Percentiles rank a stretch among this genome's conserved stretches.
These are phyloP conservation scores for Nannochloris sp. DNA, from an alignment of 139 green algal species.

Conservation along the genomic window DNA sequence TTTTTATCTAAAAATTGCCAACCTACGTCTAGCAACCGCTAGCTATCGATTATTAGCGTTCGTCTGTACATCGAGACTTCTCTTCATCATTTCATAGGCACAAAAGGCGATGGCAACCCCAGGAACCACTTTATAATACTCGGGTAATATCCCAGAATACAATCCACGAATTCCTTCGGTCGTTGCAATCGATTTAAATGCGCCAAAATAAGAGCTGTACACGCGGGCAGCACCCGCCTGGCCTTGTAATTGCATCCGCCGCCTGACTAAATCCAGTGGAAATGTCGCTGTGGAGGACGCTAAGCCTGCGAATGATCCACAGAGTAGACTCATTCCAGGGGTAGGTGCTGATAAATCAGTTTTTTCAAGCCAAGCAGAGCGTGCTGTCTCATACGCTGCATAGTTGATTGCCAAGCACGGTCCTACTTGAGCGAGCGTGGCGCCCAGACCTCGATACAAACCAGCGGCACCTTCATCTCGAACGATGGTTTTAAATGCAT, in stretches of 20 bases:
- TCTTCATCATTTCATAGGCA: conserved; percentile 67
- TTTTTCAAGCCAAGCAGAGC: conserved; percentile 37
- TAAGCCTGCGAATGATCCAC: conserved; percentile 68
- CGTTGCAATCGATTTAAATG: conserved; percentile 39
- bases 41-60: too few relatives aligned
- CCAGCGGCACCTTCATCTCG: conserved; percentile 70
- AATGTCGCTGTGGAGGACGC: conserved; percentile 80
- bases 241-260: conserved; percentile 77
- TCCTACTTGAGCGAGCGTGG: conserved; percentile 78
- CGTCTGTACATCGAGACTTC: conserved; percentile 28
- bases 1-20: too few relatives aligned
- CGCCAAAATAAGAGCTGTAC: conserved; percentile 37
- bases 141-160: conserved; percentile 77
- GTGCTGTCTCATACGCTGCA: conserved; percentile 73
- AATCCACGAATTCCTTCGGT: conserved; percentile 58
- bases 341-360: conserved; percentile 16
- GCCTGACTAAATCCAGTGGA: conserved; percentile 75
- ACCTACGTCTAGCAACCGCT: too few relatives aligned
- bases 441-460: conserved; percentile 85
- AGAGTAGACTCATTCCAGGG: conserved; percentile 58
- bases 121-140: conserved; percentile 87
- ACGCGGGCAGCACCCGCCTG: conserved; percentile 15
- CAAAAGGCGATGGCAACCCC: conserved; percentile 86
- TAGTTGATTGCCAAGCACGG: conserved; percentile 90
- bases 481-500: conserved; percentile 63